Evolutionary conservation across 768 basidiomycete species (phyloP).

Genomic region (Aureoboletus auriporus): DNA sequence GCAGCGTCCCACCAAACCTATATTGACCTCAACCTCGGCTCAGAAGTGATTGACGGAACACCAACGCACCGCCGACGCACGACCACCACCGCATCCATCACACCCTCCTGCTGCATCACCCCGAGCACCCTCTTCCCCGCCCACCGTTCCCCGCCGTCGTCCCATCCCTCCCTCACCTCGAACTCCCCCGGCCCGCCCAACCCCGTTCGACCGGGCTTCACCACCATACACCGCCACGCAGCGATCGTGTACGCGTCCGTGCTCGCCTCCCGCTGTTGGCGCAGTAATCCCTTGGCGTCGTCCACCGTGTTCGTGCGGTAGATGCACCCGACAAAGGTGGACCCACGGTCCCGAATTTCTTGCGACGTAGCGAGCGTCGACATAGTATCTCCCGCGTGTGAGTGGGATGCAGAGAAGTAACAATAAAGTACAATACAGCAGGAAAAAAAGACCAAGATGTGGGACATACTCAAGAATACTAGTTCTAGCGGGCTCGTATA

Average conservation of each 20-base stretch:
- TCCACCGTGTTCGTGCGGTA: conserved; percentile 50
- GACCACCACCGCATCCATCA: conserved; percentile 75
- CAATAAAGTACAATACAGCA: no score
- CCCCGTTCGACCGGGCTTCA: conserved; percentile 62
- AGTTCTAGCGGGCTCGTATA: no score
- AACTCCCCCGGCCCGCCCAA: conserved; percentile 75
- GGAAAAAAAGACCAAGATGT: no score
- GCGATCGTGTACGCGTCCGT: conserved; percentile 67
- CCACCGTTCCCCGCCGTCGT: conserved; percentile 79
- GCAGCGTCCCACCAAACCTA: conserved; percentile 80
- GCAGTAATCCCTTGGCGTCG: conserved; percentile 46
- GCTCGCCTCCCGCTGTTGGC: background rate
- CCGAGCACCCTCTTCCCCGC: conserved; percentile 60
- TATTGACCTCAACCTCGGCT: no score
- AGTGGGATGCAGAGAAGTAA: no score
- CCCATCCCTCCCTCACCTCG: conserved; percentile 53
- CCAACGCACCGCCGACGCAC: conserved; percentile 69
- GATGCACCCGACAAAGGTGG: conserved; percentile 64
- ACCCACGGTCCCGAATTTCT: conserved; percentile 73
- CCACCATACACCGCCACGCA: conserved; percentile 76
- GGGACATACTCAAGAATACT: no score
- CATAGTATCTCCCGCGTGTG: no score
- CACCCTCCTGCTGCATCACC: conserved; percentile 64
- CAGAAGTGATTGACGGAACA: background rate
- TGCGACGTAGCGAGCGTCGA: conserved; percentile 52